Evolutionary conservation across 371 early-diverging fungal genomes (phyloP).

Genomic region (Cokeromyces recurvatus): DNA sequence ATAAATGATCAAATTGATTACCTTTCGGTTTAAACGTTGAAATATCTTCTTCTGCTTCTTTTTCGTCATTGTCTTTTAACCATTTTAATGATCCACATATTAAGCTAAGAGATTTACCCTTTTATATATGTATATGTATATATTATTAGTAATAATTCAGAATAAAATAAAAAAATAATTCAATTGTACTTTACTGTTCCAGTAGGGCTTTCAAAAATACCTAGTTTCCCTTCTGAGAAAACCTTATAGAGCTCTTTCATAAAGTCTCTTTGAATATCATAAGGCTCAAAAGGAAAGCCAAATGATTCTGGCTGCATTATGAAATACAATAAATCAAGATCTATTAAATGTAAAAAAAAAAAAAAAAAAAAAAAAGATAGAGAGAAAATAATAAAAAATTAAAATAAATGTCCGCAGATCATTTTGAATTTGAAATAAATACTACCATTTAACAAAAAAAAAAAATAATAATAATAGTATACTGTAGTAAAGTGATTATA

Average conservation of each 20-base stretch:
- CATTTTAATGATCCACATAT: constrained; percentile 83
- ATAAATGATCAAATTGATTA: too few species aligned
- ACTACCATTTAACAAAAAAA: too few species aligned
- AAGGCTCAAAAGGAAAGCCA: constrained; percentile 71
- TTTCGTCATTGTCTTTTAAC: constrained; percentile 57
- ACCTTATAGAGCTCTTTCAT: constrained; percentile 71
- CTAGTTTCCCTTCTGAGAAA: constrained; percentile 65
- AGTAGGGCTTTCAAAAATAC: constrained; percentile 88
- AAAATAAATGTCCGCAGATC: too few species aligned
- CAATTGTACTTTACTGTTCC: constrained; percentile 67
- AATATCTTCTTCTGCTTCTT: not conserved
- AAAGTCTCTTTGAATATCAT: constrained; percentile 74
- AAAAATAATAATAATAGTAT: too few species aligned
- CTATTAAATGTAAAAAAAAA: too few species aligned
- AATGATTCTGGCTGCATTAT: constrained; percentile 25
- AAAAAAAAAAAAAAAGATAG: too few species aligned
- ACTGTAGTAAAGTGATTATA: too few species aligned
- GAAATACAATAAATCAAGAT: too few species aligned
- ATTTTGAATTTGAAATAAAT: too few species aligned
- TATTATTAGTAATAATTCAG: too few species aligned
- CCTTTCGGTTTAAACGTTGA: not conserved
- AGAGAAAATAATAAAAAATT: too few species aligned
- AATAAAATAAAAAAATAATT: too few species aligned
- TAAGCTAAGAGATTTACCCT: constrained; percentile 86
- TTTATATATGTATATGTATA: not conserved